phyloP scores from a whole-genome alignment of 768 basidiomycete species.

The Podaxis sp. region DNA sequence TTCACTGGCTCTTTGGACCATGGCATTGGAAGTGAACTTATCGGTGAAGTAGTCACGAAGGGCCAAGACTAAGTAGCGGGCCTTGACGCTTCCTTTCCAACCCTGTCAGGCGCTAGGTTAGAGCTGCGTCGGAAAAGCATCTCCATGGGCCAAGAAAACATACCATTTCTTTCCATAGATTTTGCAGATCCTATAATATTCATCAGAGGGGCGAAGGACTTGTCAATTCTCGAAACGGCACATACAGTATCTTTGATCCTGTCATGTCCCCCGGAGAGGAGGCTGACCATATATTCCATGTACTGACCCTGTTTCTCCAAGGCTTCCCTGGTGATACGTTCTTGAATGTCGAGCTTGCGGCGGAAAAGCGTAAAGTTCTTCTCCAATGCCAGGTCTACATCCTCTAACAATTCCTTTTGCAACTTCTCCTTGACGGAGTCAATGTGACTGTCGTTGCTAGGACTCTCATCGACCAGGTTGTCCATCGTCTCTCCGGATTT shows the following conservation, averaged over 20 bases:
- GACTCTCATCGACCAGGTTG: constrained; percentile 21
- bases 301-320: constrained; percentile 17
- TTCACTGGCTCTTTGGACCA: neutral
- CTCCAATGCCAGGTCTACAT: constrained; percentile 36
- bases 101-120: constrained; percentile 26
- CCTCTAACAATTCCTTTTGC: constrained; percentile 34
- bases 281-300: neutral
- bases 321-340: constrained; percentile 19
- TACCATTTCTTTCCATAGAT: constrained; percentile 18
- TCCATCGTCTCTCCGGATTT: constrained; percentile 31
- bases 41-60: constrained; percentile 39
- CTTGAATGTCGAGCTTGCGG: constrained; percentile 46
- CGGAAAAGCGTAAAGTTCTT: constrained; percentile 44
- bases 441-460: neutral
- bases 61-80: constrained; percentile 47
- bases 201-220: neutral
- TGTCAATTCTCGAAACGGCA: neutral
- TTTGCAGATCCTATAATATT: constrained; percentile 9
- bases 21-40: neutral
- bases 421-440: constrained; percentile 25
- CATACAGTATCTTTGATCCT: constrained; percentile 40
- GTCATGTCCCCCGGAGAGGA: constrained; percentile 37
- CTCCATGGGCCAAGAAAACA: neutral
- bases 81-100: constrained; percentile 55
- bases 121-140: too few relatives aligned